A percentile compares a stretch with the other conserved stretches of the same genome.
Conservation (phyloP, 257 asterid genomes). For the Verbascum thapsus region DNA sequence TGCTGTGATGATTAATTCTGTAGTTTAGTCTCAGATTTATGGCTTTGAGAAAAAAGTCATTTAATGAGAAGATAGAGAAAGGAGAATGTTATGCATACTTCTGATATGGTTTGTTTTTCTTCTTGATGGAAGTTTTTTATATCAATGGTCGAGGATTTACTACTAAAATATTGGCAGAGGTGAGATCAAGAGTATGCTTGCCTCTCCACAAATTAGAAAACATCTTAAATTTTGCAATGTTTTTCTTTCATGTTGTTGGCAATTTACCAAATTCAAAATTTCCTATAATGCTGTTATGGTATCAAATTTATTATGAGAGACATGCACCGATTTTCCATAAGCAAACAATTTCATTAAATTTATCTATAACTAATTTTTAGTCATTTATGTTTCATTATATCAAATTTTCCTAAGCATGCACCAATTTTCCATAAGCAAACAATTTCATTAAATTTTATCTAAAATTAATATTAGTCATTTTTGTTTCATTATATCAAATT, state of each 20-base stretch:
- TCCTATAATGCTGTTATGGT: not conserved
- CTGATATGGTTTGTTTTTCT: too few relatives aligned
- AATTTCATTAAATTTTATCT: not conserved
- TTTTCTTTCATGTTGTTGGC: not conserved
- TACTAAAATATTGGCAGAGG: too few relatives aligned
- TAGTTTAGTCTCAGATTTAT: too few relatives aligned
- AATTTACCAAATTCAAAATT: not conserved
- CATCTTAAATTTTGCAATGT: not conserved
- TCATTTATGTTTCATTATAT: constrained; percentile 18
- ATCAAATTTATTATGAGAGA: not conserved
- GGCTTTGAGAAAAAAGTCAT: too few relatives aligned
- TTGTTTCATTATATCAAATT: constrained; percentile 15
- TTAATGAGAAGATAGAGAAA: too few relatives aligned
- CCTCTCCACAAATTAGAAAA: not conserved
- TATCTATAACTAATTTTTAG: not conserved
- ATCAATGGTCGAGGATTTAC: too few relatives aligned
- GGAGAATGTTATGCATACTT: too few relatives aligned
- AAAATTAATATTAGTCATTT: not conserved
- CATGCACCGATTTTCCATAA: not conserved
- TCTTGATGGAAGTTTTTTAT: too few relatives aligned
- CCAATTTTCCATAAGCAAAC: not conserved
- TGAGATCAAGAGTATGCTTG: not conserved
- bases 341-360: not conserved
- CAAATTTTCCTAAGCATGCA: not conserved
- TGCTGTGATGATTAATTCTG: too few relatives aligned